Base-by-base conservation (phyloP, 2,329 filamentous ascomycete species). In the Ophiocordyceps camponoti-floridani region DNA sequence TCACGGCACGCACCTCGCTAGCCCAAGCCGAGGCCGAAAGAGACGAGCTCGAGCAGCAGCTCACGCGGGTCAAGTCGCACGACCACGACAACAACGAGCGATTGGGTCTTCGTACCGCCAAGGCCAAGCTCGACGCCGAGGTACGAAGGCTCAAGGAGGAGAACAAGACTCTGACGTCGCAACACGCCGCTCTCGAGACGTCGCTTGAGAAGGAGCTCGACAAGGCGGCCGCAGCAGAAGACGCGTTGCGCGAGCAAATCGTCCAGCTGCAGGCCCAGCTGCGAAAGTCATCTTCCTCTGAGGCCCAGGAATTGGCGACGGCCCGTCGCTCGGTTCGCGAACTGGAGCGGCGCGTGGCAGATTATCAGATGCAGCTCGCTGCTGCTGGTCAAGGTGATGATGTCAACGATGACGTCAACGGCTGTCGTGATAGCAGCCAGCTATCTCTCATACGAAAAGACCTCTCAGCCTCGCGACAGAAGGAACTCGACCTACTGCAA, bases 1-100 rank as follows among this genome's bases (percentile, higher is more conserved):
- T 74, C 49, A 67, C 72, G 31, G 60, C 80, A 19, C 70, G 70
- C 43, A 62, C 65, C n/a, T 70, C 71, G 1, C 62, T 77, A 12
- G 67, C 70, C 12, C 75, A 79, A 50, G 60, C 69, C 9, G 71
- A 77, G 56, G 72, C 76, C 2, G 79, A 85, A 52, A 72, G 79
- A 11, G 77, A 84, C 52, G 77, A 82, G 53, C 60, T 84, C 18
- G 72, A 79, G 46, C 70, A 62, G 28, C 28, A 81, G 52, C 62
- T 84, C 18, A 67, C 69, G 41, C 67, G 68, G 23, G 56, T 66
- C n/a, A 67, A 65, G 48, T 66, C 74, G 37, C 69, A 72, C 45
- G 73, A 73, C 43, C 70, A 70, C 45, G 73, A 79, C 47, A 74
- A 84, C 51, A 74, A 79, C 48, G 82, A 85, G 54, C 77, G 79